Conservation (phyloP, 352 stramenopile genomes). For the Phytophthora niederhauseri region DNA sequence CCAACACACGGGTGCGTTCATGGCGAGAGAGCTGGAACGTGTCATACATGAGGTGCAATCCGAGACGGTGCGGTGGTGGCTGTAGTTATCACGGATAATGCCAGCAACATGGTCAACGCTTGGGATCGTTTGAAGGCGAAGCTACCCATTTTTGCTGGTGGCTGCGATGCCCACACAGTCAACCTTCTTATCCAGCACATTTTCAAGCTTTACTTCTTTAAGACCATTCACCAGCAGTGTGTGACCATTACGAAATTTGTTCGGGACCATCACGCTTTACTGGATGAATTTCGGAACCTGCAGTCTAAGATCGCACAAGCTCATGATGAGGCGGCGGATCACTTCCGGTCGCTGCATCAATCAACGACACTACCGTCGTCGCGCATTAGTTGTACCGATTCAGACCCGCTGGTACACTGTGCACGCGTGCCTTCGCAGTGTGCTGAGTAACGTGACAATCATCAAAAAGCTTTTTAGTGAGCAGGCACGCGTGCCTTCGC, state of each 20-base stretch:
- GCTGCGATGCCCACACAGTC: constrained; percentile 1
- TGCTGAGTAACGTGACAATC: too few relatives aligned
- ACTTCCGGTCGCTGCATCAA: constrained; percentile 5
- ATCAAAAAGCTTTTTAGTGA: too few relatives aligned
- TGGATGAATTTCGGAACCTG: constrained; percentile 5
- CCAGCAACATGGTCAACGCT: not conserved
- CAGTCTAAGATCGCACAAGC: not conserved
- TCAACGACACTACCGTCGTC: not conserved
- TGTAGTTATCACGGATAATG: not conserved
- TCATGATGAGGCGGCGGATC: not conserved
- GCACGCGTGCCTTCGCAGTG: too few relatives aligned
- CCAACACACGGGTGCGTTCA: too few relatives aligned
- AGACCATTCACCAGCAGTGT: not conserved
- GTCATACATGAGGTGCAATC: constrained; percentile 5
- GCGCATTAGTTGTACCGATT: constrained; percentile 7
- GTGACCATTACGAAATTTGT: constrained; percentile 7
- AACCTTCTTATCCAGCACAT: constrained; percentile 8
- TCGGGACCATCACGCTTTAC: constrained; percentile 3
- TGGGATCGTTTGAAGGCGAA: constrained; percentile 1
- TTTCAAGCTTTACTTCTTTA: constrained; percentile 12
- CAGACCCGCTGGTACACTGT: constrained; percentile 16
- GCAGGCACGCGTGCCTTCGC: constrained; percentile 6
- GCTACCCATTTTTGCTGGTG: constrained; percentile 12
- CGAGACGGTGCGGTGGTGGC: not conserved
- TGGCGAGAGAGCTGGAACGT: not conserved